Evolutionary conservation across 345 rosid species (phyloP), one percentile per base, ranked within the genome.

Genomic region (Syzygium aqueum): DNA sequence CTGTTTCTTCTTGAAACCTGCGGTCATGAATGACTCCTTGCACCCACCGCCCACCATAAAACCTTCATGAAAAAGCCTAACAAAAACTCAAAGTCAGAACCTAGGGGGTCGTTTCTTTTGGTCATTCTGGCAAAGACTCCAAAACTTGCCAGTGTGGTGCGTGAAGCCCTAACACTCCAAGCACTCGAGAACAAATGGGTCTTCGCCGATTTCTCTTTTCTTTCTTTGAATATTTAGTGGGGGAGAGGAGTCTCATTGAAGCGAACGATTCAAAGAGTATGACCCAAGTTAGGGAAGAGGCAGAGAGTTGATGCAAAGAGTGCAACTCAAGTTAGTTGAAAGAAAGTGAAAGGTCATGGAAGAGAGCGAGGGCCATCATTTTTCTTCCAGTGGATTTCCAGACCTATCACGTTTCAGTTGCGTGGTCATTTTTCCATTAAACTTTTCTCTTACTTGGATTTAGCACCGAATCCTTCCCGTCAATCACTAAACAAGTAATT

Each of bases 281-380:
- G 19, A 73, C 46, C 80, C 80, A 73, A 73, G 80, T 33, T 73
- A 33, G 80, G 61, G 43, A 52, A 80, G n/a, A 5, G 30, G 28
- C 61, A 54, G 91, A 90, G 89, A 56, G 89, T 93, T 37, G 90
- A 86, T 87, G 73, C 89, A 89, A 89, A 87, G 92, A 87, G 96
- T 93, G 85, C 19, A 73, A 17, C 59, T 89, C 89, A 94, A 92
- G 94, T 73, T 63, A 89, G 87, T 88, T 59, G 85, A 87, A 90
- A 86, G 83, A 67, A 51, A 85, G 80, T 16, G 83, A 87, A n/a
- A 46, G 86, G 87, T 13, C 21, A 6, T 43, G 56, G 88, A 52
- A 7, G 28, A 19, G 46, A 23, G 23, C n/a, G 90, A 27, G 80
- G 80, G 89, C 89, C 82, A 85, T 63, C 67, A 85, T 63, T 63